Evolutionary conservation across 768 basidiomycete species (phyloP), one percentile per base, ranked within the genome.

Genomic region (Hydnomerulius pinastri): DNA sequence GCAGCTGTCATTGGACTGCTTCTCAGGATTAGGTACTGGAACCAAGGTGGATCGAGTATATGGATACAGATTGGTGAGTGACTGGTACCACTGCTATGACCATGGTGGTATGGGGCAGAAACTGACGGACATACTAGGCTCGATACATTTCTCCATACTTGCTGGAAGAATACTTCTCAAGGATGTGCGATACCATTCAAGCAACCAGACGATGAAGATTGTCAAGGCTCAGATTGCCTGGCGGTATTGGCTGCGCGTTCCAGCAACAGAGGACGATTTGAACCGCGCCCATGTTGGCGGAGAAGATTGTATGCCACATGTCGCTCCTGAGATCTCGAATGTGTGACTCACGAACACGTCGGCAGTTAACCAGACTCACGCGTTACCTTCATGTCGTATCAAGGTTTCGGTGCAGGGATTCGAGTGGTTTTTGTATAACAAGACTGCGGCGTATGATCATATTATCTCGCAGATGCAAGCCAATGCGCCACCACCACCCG

Each of bases 351-450:
- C 24, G 55, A 24, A 7, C 27, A 15, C 18, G 41, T 20, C 54
- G 42, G 13, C 50, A 77, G 75, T 67, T 35, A 71, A 75, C 56
- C 63, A 64, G 38, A 59, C 65, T 1, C 51, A 64, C 12, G 59
- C 64, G 12, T 62, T 78, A 20, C 75, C 80, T 50, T 81, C 87
- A 12, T 96, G 92, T 60, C 86, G 96, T 32, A 81, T 98, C 25
- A 85, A 90, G 47, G 63, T 94, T 24, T 84, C 84, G 6, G 59
- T 90, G 3, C 83, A 95, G 58, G 96, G 96, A 15, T 76, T 94
- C 37, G 94, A 98, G 66, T 94, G 91, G 86, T 92, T 92, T 66
- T 60, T 98, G 35, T 97, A 91, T 70, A 98, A 98, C 70, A 77
- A 85, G 41, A 95, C 92, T 3, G 81, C 90, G 4, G 85, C 92